Evolutionary conservation across 1,139 yeast species (phyloP).

Genomic region (Candida anutae): DNA sequence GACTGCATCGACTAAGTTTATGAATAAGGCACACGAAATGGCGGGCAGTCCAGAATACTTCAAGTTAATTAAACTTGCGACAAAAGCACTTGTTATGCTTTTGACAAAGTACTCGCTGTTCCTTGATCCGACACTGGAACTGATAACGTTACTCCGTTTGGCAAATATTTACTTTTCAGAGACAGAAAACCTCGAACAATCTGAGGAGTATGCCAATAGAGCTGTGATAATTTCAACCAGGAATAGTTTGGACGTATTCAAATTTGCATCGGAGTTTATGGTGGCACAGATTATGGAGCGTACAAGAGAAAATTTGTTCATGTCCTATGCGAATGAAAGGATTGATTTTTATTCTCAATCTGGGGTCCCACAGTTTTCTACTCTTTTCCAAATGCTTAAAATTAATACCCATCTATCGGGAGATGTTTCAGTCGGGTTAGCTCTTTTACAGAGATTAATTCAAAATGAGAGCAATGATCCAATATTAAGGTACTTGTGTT

Average conservation of each 20-base stretch:
- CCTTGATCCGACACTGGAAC: conserved; percentile 24
- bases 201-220: conserved; percentile 31
- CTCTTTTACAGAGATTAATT: conserved; percentile 16
- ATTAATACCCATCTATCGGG: conserved; percentile 18
- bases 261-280: conserved; percentile 24
- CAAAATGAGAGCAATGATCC: conserved; percentile 8
- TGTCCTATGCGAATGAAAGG: conserved; percentile 21
- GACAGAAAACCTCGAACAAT: conserved; percentile 29
- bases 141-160: conserved; percentile 24
- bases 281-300: conserved; percentile 25
- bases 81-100: conserved; percentile 29
- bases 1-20: conserved; percentile 15
- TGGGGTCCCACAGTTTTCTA: conserved; percentile 10
- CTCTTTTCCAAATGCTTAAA: conserved; percentile 21
- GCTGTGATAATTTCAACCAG: conserved; percentile 31
- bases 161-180: conserved; percentile 32
- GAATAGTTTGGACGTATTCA: conserved; percentile 12
- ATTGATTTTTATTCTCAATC: conserved; percentile 12
- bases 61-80: conserved; percentile 28
- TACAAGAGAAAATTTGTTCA: conserved; percentile 15
- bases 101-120: conserved; percentile 16
- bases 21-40: conserved; percentile 17
- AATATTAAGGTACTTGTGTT: conserved; percentile 12
- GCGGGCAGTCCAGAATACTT: conserved; percentile 24
- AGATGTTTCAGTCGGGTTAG: conserved; percentile 18